phyloP scores from a whole-genome alignment of 441 rosid genomes.

The Metrosideros polymorpha region DNA sequence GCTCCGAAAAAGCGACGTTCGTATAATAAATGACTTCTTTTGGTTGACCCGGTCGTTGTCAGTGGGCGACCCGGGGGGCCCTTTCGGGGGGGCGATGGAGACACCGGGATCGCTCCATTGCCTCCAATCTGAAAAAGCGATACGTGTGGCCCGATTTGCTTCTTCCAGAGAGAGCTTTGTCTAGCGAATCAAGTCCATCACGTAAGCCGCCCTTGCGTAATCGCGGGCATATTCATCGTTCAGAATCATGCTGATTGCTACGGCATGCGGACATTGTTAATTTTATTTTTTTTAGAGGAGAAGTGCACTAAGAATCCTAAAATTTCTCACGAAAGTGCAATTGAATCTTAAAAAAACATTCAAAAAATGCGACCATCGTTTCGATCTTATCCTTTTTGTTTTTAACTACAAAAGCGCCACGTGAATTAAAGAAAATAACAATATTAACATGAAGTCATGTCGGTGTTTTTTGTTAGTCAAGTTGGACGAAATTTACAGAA shows the following conservation, averaged over 20 bases:
- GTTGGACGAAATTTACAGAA: too few relatives aligned
- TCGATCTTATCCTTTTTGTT: too few relatives aligned
- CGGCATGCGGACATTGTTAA: neutral
- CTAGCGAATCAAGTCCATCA: neutral
- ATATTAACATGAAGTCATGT: too few relatives aligned
- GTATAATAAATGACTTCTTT: neutral
- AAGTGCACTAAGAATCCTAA: too few relatives aligned
- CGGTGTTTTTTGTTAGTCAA: too few relatives aligned
- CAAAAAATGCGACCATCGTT: too few relatives aligned
- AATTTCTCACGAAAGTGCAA: too few relatives aligned
- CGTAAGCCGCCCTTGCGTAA: neutral
- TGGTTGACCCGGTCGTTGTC: neutral
- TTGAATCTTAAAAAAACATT: too few relatives aligned
- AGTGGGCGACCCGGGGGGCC: neutral
- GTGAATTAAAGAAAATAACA: too few relatives aligned
- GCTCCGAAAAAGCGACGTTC: neutral
- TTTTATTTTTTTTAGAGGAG: too few relatives aligned
- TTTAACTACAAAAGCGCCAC: too few relatives aligned
- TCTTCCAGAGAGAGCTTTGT: too few relatives aligned
- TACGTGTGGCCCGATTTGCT: neutral
- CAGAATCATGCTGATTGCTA: neutral
- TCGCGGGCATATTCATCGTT: neutral
- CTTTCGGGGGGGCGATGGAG: fast-evolving
- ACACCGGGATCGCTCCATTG: neutral
- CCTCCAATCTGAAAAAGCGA: neutral